phyloP scores from a whole-genome alignment of 2,329 filamentous ascomycete species.

The Xylaria sp. region DNA sequence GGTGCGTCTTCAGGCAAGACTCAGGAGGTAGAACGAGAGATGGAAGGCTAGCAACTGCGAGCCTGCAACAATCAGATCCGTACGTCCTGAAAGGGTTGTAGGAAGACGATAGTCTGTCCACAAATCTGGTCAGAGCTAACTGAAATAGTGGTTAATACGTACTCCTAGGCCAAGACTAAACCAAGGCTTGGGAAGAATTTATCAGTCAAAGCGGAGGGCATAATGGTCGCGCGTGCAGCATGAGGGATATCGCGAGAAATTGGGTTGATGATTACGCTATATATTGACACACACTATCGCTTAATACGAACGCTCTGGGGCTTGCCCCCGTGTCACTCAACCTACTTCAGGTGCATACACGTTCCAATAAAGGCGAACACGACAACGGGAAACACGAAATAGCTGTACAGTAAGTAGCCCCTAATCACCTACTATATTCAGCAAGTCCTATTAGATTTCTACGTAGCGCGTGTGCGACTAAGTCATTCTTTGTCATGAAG shows the following conservation, averaged over 20 bases:
- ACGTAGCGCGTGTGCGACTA: not conserved
- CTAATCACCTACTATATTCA: not conserved
- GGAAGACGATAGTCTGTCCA: not conserved
- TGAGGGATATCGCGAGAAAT: not conserved
- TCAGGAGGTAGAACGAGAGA: not conserved
- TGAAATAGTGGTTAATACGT: not conserved
- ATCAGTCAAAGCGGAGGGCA: not conserved
- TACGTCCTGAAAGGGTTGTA: not conserved
- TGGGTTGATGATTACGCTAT: not conserved
- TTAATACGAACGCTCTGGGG: not conserved
- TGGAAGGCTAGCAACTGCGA: not conserved
- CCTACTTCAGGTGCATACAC: not conserved
- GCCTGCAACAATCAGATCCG: not conserved
- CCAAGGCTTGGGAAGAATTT: not conserved
- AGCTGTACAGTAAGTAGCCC: not conserved
- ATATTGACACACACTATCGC: not conserved
- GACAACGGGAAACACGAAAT: not conserved
- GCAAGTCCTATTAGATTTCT: not conserved
- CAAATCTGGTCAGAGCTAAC: not conserved
- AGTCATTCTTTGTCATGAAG: not conserved
- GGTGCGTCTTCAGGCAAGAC: not conserved
- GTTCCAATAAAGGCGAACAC: not conserved
- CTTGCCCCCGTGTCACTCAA: not conserved
- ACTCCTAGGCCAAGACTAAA: not conserved
- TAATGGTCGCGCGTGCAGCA: not conserved